These are phyloP conservation scores for Coelastrella sp. DNA, from an alignment of 139 green algal species.

Conservation along the genomic window DNA sequence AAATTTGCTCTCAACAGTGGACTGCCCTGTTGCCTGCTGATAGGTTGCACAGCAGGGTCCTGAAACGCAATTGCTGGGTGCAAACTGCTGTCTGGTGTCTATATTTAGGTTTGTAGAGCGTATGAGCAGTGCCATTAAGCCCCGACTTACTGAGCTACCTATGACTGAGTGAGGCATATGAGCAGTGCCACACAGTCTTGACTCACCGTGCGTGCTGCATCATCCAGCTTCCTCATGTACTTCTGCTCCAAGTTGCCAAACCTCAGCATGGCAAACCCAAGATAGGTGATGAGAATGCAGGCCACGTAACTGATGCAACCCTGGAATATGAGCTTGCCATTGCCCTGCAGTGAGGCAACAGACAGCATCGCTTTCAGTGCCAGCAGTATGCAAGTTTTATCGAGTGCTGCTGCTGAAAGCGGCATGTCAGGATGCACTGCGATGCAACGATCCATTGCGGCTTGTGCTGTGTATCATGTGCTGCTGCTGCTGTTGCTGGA, in stretches of 20 bases:
- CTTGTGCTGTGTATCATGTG: background rate
- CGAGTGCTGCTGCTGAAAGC: background rate
- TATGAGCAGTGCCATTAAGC: no score
- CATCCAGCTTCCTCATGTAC: constrained; percentile 57
- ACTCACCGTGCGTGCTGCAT: constrained; percentile 41
- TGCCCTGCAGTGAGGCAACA: constrained; percentile 49
- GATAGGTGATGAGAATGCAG: constrained; percentile 56
- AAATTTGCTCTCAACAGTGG: no score
- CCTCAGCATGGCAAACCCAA: constrained; percentile 70
- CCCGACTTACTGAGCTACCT: no score
- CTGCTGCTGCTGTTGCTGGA: background rate
- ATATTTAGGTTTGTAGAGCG: no score
- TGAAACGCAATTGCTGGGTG: no score
- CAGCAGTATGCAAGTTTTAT: background rate
- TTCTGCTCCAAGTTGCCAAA: constrained; percentile 67
- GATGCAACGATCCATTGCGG: background rate
- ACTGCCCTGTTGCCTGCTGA: no score
- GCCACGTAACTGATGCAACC: constrained; percentile 61
- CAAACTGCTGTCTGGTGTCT: no score
- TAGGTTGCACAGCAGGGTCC: no score
- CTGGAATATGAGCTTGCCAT: constrained; percentile 52
- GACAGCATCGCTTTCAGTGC: background rate
- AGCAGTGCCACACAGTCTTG: background rate
- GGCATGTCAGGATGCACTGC: background rate
- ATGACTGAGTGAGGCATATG: no score